phyloP scores from a whole-genome alignment of 1,284 basidiomycete genomes.

The Pseudozyma tsukubaensis region DNA sequence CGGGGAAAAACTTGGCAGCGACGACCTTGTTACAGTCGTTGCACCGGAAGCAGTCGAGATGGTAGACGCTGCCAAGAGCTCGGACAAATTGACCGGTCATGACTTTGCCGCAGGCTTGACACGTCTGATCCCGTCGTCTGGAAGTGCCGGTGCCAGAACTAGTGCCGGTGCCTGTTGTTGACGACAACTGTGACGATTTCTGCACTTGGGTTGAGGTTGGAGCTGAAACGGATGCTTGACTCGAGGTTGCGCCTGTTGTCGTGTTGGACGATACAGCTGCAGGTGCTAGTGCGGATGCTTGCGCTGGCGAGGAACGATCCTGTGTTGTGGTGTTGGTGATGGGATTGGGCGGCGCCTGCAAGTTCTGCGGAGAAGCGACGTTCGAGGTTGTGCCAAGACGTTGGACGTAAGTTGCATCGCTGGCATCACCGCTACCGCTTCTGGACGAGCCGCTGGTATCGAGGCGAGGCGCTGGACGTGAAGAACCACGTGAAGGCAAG shows the following conservation, averaged over 20 bases:
- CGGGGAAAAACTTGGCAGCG: conserved; percentile 97
- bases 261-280: background rate
- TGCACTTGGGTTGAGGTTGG: too few species aligned
- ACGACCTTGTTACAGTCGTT: conserved; percentile 92
- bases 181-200: background rate
- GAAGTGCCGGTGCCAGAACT: conserved; percentile 11
- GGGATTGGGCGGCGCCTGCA: conserved; percentile 27
- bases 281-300: background rate
- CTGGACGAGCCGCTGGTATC: conserved; percentile 21
- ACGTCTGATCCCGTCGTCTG: conserved; percentile 55
- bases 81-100: conserved; percentile 96
- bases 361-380: conserved; percentile 36
- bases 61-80: conserved; percentile 92
- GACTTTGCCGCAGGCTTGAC: conserved; percentile 61
- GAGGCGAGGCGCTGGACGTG: conserved; percentile 29
- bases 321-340: conserved; percentile 5
- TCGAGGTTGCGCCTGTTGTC: background rate
- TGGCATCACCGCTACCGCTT: background rate
- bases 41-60: conserved; percentile 96
- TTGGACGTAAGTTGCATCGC: conserved; percentile 7
- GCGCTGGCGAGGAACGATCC: conserved; percentile 11
- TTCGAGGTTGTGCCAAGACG: conserved; percentile 21
- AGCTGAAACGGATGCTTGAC: background rate
- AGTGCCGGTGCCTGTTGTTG: conserved; percentile 13
- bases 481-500: conserved; percentile 38